phyloP scores from a whole-genome alignment of 176 grass and related monocot genomes.

The Hsuehochloa calcarea region DNA sequence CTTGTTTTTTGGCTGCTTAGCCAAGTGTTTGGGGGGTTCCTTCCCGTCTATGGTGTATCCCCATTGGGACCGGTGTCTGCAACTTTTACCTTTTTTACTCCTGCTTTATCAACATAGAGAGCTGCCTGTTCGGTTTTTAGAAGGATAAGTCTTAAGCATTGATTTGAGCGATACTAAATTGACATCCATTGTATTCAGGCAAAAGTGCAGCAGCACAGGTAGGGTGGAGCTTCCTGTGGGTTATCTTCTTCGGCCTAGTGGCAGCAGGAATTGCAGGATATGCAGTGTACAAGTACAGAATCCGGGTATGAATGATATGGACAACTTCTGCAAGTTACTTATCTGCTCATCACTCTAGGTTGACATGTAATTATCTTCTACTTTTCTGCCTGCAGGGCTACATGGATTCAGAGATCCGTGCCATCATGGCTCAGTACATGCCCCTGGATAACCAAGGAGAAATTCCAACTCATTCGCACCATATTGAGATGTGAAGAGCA shows the following conservation, averaged over 20 bases:
- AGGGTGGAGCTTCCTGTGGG: slow-evolving; percentile 89
- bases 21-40: too few species aligned
- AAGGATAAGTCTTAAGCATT: neutral
- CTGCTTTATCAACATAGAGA: too few species aligned
- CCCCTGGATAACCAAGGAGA: slow-evolving; percentile 74
- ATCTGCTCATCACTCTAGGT: slow-evolving; percentile 1
- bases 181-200: slow-evolving; percentile 39
- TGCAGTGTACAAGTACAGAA: slow-evolving; percentile 91
- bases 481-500: slow-evolving; percentile 53
- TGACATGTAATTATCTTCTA: slow-evolving; percentile 1
- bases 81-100: too few species aligned
- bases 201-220: slow-evolving; percentile 52
- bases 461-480: slow-evolving; percentile 43
- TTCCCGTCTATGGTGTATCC: too few species aligned
- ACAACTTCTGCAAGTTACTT: neutral
- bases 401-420: slow-evolving; percentile 87
- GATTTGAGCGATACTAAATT: slow-evolving; percentile 6
- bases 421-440: slow-evolving; percentile 93
- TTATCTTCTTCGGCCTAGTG: slow-evolving; percentile 67
- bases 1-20: too few species aligned
- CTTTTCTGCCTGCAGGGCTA: slow-evolving; percentile 54
- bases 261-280: slow-evolving; percentile 61
- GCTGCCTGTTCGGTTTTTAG: too few species aligned
- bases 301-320: slow-evolving; percentile 54
- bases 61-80: too few species aligned